Evolutionary conservation across 768 basidiomycete species (phyloP), one percentile per base, ranked within the genome.

Genomic region (Podaxis sp.): DNA sequence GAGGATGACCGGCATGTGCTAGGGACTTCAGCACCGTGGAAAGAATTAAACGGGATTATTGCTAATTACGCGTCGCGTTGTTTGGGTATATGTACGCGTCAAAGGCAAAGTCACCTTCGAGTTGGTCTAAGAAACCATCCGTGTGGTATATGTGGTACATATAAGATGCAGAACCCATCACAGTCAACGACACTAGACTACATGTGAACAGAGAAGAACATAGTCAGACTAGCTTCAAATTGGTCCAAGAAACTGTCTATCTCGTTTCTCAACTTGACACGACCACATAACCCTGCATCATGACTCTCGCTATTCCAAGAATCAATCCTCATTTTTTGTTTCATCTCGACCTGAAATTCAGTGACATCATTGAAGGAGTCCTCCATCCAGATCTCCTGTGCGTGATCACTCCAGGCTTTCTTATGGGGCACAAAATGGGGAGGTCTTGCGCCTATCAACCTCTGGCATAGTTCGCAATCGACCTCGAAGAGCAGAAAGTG

Each of bases 41-140:
- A 21, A 21, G 50, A 44, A 53, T n/a, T 46, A 4, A 32, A 32
- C 28, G 1, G 35, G 28, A 35, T 36, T 51, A 53, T 56, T 32
- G 35, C 35, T 50, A 57, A 42, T 59, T 59, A 59, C 40, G 51
- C 59, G 50, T 59, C 59, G 59, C 50, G 59, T 59, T 59, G 36
- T 59, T 59, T 59, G 59, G 23, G 0, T 0, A 10, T 59, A 47
- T 59, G 50, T 59, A 59, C 50, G 59, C 18, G 59, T 59, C 27
- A 7, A 32, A 7, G 42, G 7, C 21, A 1, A 50, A 21, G 3
- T 10, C 14, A 13, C 13, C 25, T 9, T 10, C 21, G 13, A 14
- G 16, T 38, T 38, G 13, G 5, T 38, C 38, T 36, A 42, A 37
- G 23, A 55, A 28, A 28, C 28, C 7, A 7, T 28, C 28, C 28